Base-by-base conservation (phyloP, 306 rosid species). In the Elaeagnus macrophylla region DNA sequence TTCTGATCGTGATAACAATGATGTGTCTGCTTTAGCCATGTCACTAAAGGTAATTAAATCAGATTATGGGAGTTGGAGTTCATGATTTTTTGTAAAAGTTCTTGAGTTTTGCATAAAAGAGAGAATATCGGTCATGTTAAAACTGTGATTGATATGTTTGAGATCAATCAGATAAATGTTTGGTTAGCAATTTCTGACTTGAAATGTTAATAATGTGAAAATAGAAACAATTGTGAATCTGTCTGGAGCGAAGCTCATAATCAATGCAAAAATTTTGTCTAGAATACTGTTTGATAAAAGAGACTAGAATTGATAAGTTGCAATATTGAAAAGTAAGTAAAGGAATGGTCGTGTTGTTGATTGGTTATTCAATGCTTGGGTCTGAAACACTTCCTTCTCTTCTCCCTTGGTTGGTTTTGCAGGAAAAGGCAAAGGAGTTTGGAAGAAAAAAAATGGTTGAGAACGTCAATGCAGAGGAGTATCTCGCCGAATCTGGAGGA, bases 361-460 rank as follows among this genome's bases (percentile, higher is more conserved):
- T 12, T 45, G 7, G 17, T 41, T 8, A 0, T 45, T 16, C 49
- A 10, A 45, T 45, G 15, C n/a, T 6, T 13, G 48, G 14, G 3
- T n/a, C 15, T 5, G 15, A 49, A 19, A 57, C 43, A 12, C 41
- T 39, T 37, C 42, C 54, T 66, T 6, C 17, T 50, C 16, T 45
- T 18, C 16, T 25, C 3, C 3, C 13, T 41, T 41, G 46, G 59
- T 59, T 47, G 63, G 12, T 55, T 59, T 39, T 25, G 54, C 83
- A 91, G 96, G 54, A 78, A 78, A 91, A 84, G 59, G 61, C 87
- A 0, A 77, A 75, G 79, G 82, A 73, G 73, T 74, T 70, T 10
- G 93, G 79, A 54, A 78, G 73, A 62, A 69, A 78, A 47, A 91
- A 80, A 61, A 37, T 74, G 14, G 78, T 41, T 14, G 95, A 80